Evolutionary conservation across 305 asterid genomes (phyloP).

Genomic region (Fraxinus nigra): DNA sequence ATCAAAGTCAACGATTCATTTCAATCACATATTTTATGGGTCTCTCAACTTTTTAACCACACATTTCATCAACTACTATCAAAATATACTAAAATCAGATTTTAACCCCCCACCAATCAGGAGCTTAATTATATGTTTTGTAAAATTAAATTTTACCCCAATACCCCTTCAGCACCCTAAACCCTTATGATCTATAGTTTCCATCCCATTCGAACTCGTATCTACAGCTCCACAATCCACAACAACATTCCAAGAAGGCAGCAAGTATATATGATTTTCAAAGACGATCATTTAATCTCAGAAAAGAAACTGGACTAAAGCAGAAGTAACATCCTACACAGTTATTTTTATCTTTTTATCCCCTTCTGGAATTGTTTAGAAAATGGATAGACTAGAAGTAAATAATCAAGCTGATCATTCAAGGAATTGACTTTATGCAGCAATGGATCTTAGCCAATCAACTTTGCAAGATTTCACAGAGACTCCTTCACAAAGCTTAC

Average conservation of each 20-base stretch:
- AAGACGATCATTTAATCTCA: not conserved
- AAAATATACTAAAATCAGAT: no score
- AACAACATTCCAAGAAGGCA: not conserved
- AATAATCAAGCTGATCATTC: not conserved
- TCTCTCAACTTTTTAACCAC: no score
- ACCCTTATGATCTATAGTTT: not conserved
- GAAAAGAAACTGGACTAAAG: not conserved
- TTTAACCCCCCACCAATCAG: no score
- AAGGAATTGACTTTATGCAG: not conserved
- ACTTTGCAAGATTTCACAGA: not conserved
- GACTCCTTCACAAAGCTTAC: not conserved
- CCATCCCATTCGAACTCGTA: not conserved
- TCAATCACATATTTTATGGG: no score
- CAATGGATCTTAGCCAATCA: not conserved
- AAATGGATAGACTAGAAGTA: not conserved
- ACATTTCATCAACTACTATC: no score
- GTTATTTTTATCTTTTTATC: not conserved
- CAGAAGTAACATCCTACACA: not conserved
- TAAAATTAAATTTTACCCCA: not conserved
- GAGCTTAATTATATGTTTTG: not conserved
- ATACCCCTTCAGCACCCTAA: not conserved
- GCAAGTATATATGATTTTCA: not conserved
- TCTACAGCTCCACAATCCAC: not conserved
- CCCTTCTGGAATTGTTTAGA: not conserved
- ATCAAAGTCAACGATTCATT: no score